Conservation (phyloP, 768 basidiomycete genomes). For the Gelatoporia subvermispora region DNA sequence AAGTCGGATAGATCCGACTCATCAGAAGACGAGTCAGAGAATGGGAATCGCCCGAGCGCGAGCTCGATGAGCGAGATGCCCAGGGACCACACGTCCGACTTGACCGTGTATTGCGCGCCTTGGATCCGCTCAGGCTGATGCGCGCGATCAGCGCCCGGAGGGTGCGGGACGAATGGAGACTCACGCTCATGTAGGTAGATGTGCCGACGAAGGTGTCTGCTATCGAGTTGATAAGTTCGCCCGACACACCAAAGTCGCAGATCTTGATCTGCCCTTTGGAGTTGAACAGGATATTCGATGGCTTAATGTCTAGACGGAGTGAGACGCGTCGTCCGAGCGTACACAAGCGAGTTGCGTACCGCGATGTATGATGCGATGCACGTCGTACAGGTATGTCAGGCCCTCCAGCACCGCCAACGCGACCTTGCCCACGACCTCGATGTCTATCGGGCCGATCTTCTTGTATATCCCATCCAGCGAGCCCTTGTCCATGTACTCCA, state of each 20-base stretch:
- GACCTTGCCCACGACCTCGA: conserved; percentile 89
- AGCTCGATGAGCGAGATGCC: conserved; percentile 97
- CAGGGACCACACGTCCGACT: conserved; percentile 98
- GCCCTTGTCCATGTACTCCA: conserved; percentile 95
- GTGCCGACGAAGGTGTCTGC: conserved; percentile 99
- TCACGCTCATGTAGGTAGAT: conserved; percentile 98
- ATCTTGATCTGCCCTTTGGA: conserved; percentile 97
- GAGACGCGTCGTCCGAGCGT: neutral
- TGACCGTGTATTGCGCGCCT: conserved; percentile 96
- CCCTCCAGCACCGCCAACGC: conserved; percentile 95
- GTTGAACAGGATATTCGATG: conserved; percentile 95
- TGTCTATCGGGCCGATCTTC: conserved; percentile 88
- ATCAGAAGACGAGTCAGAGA: conserved; percentile 74
- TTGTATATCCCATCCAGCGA: conserved; percentile 95
- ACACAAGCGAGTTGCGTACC: conserved; percentile 48
- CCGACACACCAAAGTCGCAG: conserved; percentile 98
- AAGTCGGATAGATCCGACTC: conserved; percentile 77
- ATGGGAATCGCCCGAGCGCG: conserved; percentile 95
- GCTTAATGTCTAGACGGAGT: conserved; percentile 84
- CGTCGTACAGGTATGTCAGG: conserved; percentile 95
- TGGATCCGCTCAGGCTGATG: conserved; percentile 96
- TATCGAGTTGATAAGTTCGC: conserved; percentile 97
- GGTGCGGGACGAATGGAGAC: conserved; percentile 25
- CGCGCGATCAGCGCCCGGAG: conserved; percentile 4
- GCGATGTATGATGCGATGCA: conserved; percentile 96